These are phyloP conservation scores for Polyrhizophydium stewartii DNA, from an alignment of 371 early-diverging fungal species.

Conservation along the genomic window DNA sequence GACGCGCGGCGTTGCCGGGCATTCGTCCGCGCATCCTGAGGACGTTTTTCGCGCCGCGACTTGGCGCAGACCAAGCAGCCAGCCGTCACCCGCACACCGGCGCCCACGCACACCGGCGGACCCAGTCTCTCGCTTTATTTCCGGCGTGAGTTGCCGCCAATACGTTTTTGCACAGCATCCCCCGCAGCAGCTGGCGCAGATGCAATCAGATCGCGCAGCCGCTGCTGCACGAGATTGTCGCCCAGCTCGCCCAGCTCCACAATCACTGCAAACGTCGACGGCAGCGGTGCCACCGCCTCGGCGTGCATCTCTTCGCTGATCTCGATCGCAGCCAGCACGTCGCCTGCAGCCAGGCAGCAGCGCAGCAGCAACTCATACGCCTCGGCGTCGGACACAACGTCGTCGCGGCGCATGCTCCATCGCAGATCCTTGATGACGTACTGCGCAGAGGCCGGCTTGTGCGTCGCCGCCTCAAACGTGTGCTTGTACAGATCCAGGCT, in stretches of 20 bases:
- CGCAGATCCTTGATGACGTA: not conserved
- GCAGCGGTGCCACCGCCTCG: not conserved
- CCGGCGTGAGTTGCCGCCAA: too few species aligned
- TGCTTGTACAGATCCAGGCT: not conserved
- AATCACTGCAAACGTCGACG: not conserved
- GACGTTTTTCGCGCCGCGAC: too few species aligned
- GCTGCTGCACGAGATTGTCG: not conserved
- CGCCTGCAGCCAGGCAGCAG: not conserved
- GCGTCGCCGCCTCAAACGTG: not conserved
- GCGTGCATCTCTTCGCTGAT: not conserved
- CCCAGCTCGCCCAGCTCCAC: not conserved
- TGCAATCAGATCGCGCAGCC: not conserved
- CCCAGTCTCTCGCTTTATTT: too few species aligned
- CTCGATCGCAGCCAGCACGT: not conserved
- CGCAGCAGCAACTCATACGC: not conserved
- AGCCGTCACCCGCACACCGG: too few species aligned
- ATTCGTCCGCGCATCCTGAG: too few species aligned
- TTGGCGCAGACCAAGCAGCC: too few species aligned
- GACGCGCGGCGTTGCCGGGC: too few species aligned
- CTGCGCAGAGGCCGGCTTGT: not conserved
- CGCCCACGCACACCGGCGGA: too few species aligned
- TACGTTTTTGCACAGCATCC: too few species aligned
- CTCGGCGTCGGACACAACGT: not conserved
- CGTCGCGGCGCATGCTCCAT: not conserved
- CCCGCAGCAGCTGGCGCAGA: too few species aligned